A percentile compares a stretch with the other conserved stretches of the same genome.
These are phyloP conservation scores for Serendipita sp. DNA, from an alignment of 1,284 basidiomycete species.

Conservation along the genomic window DNA sequence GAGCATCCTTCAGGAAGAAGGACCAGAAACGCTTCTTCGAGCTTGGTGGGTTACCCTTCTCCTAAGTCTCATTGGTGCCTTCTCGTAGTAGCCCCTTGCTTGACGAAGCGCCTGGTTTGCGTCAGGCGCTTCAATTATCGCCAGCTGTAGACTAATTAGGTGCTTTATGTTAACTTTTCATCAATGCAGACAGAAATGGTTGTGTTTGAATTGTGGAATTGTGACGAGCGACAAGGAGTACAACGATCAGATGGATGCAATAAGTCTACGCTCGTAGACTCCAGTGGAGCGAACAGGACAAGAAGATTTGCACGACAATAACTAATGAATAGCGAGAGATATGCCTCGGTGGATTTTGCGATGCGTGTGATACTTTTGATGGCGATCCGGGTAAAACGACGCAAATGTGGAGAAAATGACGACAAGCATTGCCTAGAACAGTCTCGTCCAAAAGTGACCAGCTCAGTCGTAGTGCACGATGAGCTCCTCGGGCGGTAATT, in stretches of 20 bases:
- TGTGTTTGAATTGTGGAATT: too few species aligned
- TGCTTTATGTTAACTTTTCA: neutral
- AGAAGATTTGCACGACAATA: neutral
- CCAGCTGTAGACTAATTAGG: neutral
- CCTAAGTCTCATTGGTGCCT: conserved; percentile 44
- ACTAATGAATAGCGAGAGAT: neutral
- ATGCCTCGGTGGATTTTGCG: too few species aligned
- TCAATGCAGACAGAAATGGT: too few species aligned
- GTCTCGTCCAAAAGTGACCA: too few species aligned
- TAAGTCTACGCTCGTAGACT: neutral
- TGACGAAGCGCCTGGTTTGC: neutral
- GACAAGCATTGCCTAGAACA: neutral
- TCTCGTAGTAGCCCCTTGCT: conserved; percentile 23
- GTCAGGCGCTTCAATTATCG: neutral
- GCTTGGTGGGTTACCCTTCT: conserved; percentile 80
- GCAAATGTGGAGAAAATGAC: neutral
- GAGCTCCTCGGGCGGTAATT: neutral
- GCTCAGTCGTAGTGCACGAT: neutral
- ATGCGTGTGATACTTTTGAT: neutral
- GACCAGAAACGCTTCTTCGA: conserved; percentile 60
- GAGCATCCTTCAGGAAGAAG: conserved; percentile 75
- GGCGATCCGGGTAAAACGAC: neutral
- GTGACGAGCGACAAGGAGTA: neutral
- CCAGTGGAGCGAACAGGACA: neutral
- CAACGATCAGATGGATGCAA: neutral